A percentile compares a stretch with the other conserved stretches of the same genome.
These are phyloP conservation scores for Microsporum canis DNA, from an alignment of 2,329 filamentous ascomycete species.

Conservation along the genomic window DNA sequence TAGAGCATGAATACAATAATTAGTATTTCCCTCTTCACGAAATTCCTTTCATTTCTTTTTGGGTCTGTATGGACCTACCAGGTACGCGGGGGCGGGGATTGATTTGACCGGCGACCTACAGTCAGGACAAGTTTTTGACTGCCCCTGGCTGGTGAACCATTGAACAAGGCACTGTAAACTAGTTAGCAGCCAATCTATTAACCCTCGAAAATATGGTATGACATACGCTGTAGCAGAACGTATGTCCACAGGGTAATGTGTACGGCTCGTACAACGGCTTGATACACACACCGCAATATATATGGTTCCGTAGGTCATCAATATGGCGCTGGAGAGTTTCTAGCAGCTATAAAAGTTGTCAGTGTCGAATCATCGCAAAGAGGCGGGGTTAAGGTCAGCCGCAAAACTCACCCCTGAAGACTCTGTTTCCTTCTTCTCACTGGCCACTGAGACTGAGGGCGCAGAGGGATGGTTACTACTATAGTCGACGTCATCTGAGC, in stretches of 20 bases:
- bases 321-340: conserved; percentile 44
- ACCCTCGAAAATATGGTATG: neutral
- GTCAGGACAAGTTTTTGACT: conserved; percentile 57
- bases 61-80: conserved; percentile 35
- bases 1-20: conserved; percentile 18
- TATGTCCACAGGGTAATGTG: conserved; percentile 57
- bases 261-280: conserved; percentile 59
- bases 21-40: neutral
- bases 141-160: conserved; percentile 44
- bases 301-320: conserved; percentile 47
- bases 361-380: neutral
- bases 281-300: conserved; percentile 59
- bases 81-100: conserved; percentile 53
- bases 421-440: neutral
- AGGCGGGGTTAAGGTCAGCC: neutral
- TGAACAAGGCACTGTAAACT: conserved; percentile 44
- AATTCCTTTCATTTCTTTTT: neutral
- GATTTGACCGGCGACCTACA: conserved; percentile 50
- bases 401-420: conserved; percentile 1
- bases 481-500: conserved; percentile 1
- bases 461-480: conserved; percentile 1
- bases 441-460: neutral
- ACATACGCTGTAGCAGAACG: conserved; percentile 57
- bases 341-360: conserved; percentile 23
- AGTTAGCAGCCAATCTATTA: neutral